Evolutionary conservation across 371 early-diverging fungal genomes (phyloP).

Genomic region (Chytridiales sp.): DNA sequence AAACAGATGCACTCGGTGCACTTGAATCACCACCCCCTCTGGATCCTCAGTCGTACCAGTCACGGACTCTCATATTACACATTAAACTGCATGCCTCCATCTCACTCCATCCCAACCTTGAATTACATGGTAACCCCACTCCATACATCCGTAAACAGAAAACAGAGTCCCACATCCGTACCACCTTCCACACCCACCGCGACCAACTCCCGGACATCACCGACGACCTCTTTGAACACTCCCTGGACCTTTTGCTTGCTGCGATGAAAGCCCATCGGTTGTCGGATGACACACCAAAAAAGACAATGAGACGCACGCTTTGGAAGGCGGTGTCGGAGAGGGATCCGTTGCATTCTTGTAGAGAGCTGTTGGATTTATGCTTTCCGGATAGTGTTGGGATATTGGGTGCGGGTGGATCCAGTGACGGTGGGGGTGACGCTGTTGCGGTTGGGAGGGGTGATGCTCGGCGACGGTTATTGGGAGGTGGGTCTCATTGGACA

Average conservation of each 20-base stretch:
- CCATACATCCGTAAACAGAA: too few species aligned
- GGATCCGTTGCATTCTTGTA: constrained; percentile 12
- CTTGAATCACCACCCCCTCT: too few species aligned
- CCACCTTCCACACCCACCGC: constrained; percentile 2
- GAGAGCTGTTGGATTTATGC: constrained; percentile 16
- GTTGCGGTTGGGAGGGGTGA: too few species aligned
- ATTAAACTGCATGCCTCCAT: too few species aligned
- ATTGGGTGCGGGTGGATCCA: not conserved
- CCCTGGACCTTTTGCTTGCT: not conserved
- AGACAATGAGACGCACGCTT: constrained; percentile 1
- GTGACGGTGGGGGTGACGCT: too few species aligned
- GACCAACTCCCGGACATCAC: constrained; percentile 4
- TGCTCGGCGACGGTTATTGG: too few species aligned
- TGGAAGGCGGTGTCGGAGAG: constrained; percentile 13
- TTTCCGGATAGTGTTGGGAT: constrained; percentile 19
- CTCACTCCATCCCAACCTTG: too few species aligned
- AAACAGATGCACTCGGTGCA: too few species aligned
- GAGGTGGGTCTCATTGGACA: too few species aligned
- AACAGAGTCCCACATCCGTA: constrained; percentile 7
- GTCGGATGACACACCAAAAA: not conserved
- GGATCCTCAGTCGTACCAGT: too few species aligned
- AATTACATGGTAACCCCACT: too few species aligned
- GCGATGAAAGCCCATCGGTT: not conserved
- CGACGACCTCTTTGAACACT: constrained; percentile 7
- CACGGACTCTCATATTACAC: too few species aligned